These are phyloP conservation scores for Pichia sp. DNA, from an alignment of 1,139 yeast genomes.

Conservation along the genomic window DNA sequence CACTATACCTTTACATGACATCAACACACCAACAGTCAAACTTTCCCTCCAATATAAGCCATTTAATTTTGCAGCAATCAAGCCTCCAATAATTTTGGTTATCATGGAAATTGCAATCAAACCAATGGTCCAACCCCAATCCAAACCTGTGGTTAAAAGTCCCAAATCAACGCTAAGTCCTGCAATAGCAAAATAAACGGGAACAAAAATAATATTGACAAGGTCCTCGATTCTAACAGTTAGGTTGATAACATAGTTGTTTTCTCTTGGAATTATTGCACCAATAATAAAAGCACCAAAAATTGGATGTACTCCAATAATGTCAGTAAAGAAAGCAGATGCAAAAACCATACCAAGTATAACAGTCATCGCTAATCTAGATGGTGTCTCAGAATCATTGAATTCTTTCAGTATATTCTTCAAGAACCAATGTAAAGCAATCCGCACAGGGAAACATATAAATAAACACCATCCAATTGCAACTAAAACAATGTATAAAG, in stretches of 20 bases:
- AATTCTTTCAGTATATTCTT: conserved; percentile 32
- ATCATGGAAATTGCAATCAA: conserved; percentile 57
- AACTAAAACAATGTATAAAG: conserved; percentile 59
- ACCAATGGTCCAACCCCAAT: conserved; percentile 72
- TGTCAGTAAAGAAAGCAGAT: conserved; percentile 72
- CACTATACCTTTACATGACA: conserved; percentile 85
- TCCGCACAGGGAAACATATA: conserved; percentile 48
- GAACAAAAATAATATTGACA: conserved; percentile 61
- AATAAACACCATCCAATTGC: conserved; percentile 62
- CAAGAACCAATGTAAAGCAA: conserved; percentile 38
- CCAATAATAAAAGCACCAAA: conserved; percentile 81
- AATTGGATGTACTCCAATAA: conserved; percentile 60
- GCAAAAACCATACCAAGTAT: conserved; percentile 46
- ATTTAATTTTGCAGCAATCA: conserved; percentile 51
- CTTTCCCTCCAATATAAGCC: conserved; percentile 68
- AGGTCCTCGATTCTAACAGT: conserved; percentile 73
- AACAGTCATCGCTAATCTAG: conserved; percentile 52
- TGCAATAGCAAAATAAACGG: conserved; percentile 71
- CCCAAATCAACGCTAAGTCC: conserved; percentile 68
- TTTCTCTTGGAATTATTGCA: conserved; percentile 68
- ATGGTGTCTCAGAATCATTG: conserved; percentile 53
- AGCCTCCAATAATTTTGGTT: conserved; percentile 62
- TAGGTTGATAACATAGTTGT: conserved; percentile 58
- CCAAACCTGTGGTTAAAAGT: conserved; percentile 51
- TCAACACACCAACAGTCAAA: conserved; percentile 66